phyloP scores from a whole-genome alignment of 2,329 filamentous ascomycete genomes.

The Knufia fluminis region DNA sequence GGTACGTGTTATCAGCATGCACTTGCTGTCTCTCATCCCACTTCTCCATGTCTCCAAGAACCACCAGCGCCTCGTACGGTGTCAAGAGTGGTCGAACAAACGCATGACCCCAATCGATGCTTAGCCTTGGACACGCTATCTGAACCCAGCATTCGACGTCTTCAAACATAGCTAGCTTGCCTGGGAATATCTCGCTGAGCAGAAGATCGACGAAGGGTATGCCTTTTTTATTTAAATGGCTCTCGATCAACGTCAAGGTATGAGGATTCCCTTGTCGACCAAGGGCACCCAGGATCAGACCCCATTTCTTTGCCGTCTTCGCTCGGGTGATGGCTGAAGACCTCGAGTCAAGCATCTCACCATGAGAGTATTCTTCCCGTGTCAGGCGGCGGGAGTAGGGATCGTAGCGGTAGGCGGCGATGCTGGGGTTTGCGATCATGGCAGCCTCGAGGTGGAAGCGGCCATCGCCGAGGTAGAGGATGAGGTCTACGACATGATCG shows the following conservation, averaged over 20 bases:
- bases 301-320: conserved; percentile 76
- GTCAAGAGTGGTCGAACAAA: conserved; percentile 82
- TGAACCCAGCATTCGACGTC: conserved; percentile 98
- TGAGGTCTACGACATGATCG: conserved; percentile 56
- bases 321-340: conserved; percentile 67
- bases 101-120: conserved; percentile 98
- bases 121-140: conserved; percentile 89
- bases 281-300: conserved; percentile 83
- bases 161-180: conserved; percentile 83
- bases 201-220: conserved; percentile 79
- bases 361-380: conserved; percentile 82
- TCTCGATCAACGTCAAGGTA: conserved; percentile 79
- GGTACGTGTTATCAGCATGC: conserved; percentile 57
- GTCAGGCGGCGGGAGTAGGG: conserved; percentile 90
- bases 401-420: conserved; percentile 92
- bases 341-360: conserved; percentile 77
- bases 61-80: conserved; percentile 88
- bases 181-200: conserved; percentile 91
- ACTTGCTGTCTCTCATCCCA: conserved; percentile 52
- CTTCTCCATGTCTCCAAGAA: conserved; percentile 68
- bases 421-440: conserved; percentile 93
- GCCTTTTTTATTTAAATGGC: conserved; percentile 58
- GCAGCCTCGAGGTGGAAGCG: conserved; percentile 95
- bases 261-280: conserved; percentile 93
- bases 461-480: conserved; percentile 85